A percentile compares a stretch with the other conserved stretches of the same genome.
phyloP scores from a whole-genome alignment of 305 asterid genomes.

The Fraxinus dipetala region DNA sequence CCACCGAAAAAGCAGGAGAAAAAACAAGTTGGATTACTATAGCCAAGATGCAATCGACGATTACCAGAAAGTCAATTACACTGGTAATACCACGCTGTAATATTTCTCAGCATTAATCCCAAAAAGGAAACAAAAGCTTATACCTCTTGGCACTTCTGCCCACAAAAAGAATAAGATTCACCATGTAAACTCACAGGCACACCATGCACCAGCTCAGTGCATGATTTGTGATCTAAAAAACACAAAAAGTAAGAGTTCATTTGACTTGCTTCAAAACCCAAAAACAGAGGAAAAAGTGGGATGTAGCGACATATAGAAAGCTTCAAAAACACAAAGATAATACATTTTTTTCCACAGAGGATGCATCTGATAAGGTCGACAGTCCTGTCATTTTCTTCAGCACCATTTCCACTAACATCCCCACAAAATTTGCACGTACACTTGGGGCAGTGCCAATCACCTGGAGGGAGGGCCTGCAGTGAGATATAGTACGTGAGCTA shows the following conservation, averaged over 20 bases:
- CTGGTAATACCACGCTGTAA: not conserved
- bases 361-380: slow-evolving; percentile 49
- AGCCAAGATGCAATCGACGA: not conserved
- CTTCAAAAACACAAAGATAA: slow-evolving; percentile 19
- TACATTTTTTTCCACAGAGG: slow-evolving; percentile 92
- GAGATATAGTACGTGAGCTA: slow-evolving; percentile 21
- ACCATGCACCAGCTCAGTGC: slow-evolving; percentile 45
- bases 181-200: slow-evolving; percentile 40
- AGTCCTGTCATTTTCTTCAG: slow-evolving; percentile 35
- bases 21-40: not conserved
- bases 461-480: slow-evolving; percentile 75
- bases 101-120: slow-evolving; percentile 18
- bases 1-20: not conserved
- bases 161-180: slow-evolving; percentile 57
- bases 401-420: slow-evolving; percentile 23
- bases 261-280: not conserved
- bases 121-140: slow-evolving; percentile 18
- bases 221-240: slow-evolving; percentile 74
- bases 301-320: not conserved
- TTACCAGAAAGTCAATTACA: slow-evolving; percentile 1
- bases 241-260: slow-evolving; percentile 22
- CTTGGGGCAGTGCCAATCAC: slow-evolving; percentile 95
- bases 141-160: slow-evolving; percentile 91
- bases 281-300: not conserved
- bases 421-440: slow-evolving; percentile 82